phyloP scores from a whole-genome alignment of 805 yeast genomes.

The Millerozyma miso region DNA sequence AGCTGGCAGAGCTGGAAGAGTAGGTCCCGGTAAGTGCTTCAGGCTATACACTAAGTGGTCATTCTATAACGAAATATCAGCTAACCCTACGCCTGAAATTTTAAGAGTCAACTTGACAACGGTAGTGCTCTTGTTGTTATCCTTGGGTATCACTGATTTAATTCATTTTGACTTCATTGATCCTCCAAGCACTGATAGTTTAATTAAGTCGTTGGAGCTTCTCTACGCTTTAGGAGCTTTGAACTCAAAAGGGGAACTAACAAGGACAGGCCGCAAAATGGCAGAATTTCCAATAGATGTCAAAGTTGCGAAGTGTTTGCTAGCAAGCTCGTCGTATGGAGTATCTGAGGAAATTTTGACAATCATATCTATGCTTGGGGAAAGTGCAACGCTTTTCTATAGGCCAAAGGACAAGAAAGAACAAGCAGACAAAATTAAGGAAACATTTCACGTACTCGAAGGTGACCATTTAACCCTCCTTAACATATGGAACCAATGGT shows the following conservation, averaged over 20 bases:
- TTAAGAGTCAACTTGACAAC: constrained; percentile 74
- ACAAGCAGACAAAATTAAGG: constrained; percentile 61
- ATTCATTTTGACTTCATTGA: constrained; percentile 87
- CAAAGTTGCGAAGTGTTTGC: constrained; percentile 71
- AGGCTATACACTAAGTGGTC: constrained; percentile 83
- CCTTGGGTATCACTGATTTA: constrained; percentile 81
- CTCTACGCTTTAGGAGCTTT: constrained; percentile 86
- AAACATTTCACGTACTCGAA: constrained; percentile 47
- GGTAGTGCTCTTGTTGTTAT: constrained; percentile 70
- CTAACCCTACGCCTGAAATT: constrained; percentile 89
- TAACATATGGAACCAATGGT: constrained; percentile 77
- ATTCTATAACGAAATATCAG: constrained; percentile 69
- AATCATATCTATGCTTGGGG: constrained; percentile 80
- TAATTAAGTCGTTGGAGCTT: constrained; percentile 73
- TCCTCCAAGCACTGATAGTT: constrained; percentile 70
- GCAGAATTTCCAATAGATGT: constrained; percentile 92
- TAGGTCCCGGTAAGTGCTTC: constrained; percentile 52
- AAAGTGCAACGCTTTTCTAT: constrained; percentile 64
- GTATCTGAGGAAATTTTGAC: constrained; percentile 70
- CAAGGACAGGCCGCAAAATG: constrained; percentile 78
- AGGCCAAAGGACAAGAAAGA: constrained; percentile 65
- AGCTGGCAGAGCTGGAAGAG: constrained; percentile 47
- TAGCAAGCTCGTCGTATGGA: constrained; percentile 55
- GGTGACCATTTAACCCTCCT: constrained; percentile 82
- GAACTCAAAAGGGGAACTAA: constrained; percentile 72